Evolutionary conservation across 768 basidiomycete genomes (phyloP), one percentile per base, ranked within the genome.

Genomic region (Tulasnella sp.): DNA sequence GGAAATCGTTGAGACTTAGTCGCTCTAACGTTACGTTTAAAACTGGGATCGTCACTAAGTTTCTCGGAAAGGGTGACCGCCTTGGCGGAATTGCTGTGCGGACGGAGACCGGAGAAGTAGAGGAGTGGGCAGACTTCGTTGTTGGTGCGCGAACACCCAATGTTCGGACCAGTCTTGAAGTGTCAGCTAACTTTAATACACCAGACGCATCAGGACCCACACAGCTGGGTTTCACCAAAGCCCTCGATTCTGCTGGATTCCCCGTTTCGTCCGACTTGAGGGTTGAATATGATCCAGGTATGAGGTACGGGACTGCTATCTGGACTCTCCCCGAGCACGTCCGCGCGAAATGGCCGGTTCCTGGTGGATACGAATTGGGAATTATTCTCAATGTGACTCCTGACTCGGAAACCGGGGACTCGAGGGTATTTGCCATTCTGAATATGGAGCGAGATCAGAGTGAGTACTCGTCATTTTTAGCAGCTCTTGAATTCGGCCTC

Each of bases 201-300:
- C 24, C 72, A 80, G 79, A 80, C 44, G 79, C 79, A 24, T 75
- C 79, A 14, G 79, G 79, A 73, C 69, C 72, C 44, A 41, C 42
- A n/a, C 79, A 80, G 48, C 22, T 54, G 24, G 64, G 40, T 2
- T 80, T 73, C 69, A n/a, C 34, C 72, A 80, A 80, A 40, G 44
- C 72, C 18, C 79, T 80, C 28, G 34, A n/a, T 16, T n/a, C 41
- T 22, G 79, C 72, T 9, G 73, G 73, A 9, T 72, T 80, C 50
- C 14, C 48, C 24, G 37, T 77, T 42, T 44, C 76, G 12, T 3
- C 72, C 22, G 42, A 48, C 48, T 69, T 74, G n/a, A 72, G 64
- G 28, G 42, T 22, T 18, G 79, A 80, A 73, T 80, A 80, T 34
- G 31, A 80, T 34, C 79, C 79, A 4, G 16, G n/a, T 6, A 80